A percentile compares a stretch with the other conserved stretches of the same genome.
phyloP scores from a whole-genome alignment of 345 rosid genomes.

The Eucalyptus urophylla region DNA sequence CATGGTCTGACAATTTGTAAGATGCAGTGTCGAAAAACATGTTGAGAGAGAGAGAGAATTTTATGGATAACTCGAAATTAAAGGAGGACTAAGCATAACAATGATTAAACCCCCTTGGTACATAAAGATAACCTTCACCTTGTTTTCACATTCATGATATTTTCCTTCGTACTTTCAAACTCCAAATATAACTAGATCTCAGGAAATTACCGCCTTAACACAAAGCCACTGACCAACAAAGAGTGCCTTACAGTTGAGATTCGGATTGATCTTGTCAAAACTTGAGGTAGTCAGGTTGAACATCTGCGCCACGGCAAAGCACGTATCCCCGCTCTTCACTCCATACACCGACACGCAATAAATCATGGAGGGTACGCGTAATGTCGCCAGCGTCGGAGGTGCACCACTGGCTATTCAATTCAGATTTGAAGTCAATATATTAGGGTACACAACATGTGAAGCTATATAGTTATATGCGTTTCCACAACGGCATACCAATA shows the following conservation, averaged over 20 bases:
- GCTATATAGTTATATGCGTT: background rate
- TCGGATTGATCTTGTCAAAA: conserved; percentile 9
- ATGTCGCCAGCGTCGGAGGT: background rate
- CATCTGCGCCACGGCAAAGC: background rate
- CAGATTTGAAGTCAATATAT: too few species aligned
- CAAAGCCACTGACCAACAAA: conserved; percentile 35
- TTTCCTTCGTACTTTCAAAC: background rate
- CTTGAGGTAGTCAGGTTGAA: background rate
- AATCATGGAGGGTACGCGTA: background rate
- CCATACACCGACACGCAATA: background rate
- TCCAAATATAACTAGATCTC: background rate
- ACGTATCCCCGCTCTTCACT: background rate
- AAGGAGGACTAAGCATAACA: too few species aligned
- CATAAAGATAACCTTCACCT: background rate
- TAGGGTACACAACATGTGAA: background rate
- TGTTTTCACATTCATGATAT: too few species aligned
- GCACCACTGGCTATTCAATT: background rate
- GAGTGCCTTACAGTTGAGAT: conserved; percentile 2
- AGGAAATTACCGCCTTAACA: background rate
- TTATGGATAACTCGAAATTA: too few species aligned
- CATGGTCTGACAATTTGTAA: background rate
- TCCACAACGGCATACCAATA: background rate
- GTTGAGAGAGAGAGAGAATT: background rate
- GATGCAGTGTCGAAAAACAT: background rate
- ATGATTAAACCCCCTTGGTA: too few species aligned